Conservation (phyloP, 176 grass and related monocot genomes). For the Dactylis glomerata region DNA sequence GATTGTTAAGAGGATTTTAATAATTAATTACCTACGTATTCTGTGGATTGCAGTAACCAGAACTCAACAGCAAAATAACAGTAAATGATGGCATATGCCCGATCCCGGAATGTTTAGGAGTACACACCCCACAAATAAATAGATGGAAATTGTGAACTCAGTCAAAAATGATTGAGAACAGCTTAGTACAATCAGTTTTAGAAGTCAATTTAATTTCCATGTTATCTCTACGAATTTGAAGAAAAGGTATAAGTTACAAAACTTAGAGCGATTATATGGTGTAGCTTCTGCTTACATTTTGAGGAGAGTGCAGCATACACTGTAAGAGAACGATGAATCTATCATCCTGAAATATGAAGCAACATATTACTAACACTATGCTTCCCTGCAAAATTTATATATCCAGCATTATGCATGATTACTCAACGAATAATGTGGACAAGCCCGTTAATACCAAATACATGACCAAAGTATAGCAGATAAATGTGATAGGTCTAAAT, state of each 20-base stretch:
- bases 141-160: constrained; percentile 69
- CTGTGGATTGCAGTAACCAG: neutral
- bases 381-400: neutral
- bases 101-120: neutral
- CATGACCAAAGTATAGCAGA: neutral
- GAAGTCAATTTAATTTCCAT: constrained; percentile 17
- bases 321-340: constrained; percentile 48
- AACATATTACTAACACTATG: constrained; percentile 5
- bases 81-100: neutral
- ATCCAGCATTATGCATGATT: neutral
- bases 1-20: neutral
- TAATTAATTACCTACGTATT: neutral
- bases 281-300: constrained; percentile 42
- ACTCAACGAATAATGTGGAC: neutral
- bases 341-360: constrained; percentile 58
- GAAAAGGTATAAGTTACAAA: neutral
- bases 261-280: neutral
- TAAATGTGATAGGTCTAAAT: neutral
- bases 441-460: neutral
- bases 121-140: constrained; percentile 49
- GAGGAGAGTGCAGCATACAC: constrained; percentile 6
- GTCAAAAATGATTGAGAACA: constrained; percentile 55
- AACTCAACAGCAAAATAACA: neutral
- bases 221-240: constrained; percentile 32
- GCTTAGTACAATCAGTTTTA: constrained; percentile 25